Base-by-base conservation (phyloP, 2,329 filamentous ascomycete species). In the Hypoxylon sp. region DNA sequence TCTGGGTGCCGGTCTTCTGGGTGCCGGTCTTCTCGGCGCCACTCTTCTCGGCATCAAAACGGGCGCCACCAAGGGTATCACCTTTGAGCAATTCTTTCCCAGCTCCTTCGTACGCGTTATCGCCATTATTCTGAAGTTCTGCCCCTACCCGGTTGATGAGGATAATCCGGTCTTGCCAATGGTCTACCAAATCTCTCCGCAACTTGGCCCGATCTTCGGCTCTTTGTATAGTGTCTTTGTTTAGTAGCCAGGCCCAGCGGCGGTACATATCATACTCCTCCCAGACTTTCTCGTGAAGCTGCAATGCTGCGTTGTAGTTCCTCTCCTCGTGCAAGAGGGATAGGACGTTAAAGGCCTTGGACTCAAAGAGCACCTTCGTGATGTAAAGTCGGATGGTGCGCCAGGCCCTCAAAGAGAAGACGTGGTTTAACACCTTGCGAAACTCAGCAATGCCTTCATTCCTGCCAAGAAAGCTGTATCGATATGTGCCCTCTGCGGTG, bases 221-320 rank as follows among this genome's bases (percentile, higher is more conserved):
- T 15, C n/a, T 6, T 1, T 24, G 4, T 2, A 28, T 15, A 24
- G 30, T n/a, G 8, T 28, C 13, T 20, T 19, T 13, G 22, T 24
- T 56, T 41, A 19, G 11, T 17, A 30, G 34, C 58, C 17, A 43
- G 17, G 28, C n/a, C 11, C 50, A 60, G n/a, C 22, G 56, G 8
- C 57, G 62, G 30, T 57, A 64, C 13, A 46, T 56, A 17, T 73
- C 71, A 43, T 64, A 71, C 37, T 72, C 68, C 22, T 28, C 32
- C 49, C 67, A 73, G 4, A 69, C 1, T 11, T 59, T 34, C 50
- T 73, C 71, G 13, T 70, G 66, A 5, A 53, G 20, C 8, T n/a
- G 53, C 60, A 68, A 66, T 15, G 48, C 44, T 7, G 37, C n/a
- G 2, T 60, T n/a, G 17, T 49, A 54, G 0, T 4, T 20, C 17